Base-by-base conservation (phyloP, 768 basidiomycete species). In the Nidularia pulvinata region DNA sequence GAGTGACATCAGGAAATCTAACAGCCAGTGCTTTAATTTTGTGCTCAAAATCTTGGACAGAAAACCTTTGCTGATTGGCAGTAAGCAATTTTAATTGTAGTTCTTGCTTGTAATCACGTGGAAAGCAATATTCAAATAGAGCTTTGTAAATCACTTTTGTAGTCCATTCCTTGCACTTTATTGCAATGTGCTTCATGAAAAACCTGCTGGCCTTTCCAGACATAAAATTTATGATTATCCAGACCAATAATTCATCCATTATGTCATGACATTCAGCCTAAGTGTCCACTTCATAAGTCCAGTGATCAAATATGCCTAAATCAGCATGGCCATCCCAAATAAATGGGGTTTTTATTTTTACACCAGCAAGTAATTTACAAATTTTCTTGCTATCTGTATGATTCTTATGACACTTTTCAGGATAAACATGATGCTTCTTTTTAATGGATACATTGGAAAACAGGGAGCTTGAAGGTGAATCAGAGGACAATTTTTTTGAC, bases 61-160 rank as follows among this genome's bases (percentile, higher is more conserved):
- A 9, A 49, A 39, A 11, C n/a, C 33, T 10, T 35, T 25, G 22
- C 19, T 49, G 46, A 39, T 49, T 7, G 53, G 48, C 36, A 19
- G 19, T 19, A 19, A 19, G 19, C 19, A 19, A 19, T 19, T 19
- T 19, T 19, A 19, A 19, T 19, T 19, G 19, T 19, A 19, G 19
- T 19, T 19, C 19, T 19, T 55, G 52, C 35, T 42, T 49, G 42
- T 47, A 59, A 25, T 52, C 49, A 14, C 42, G 22, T 5, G 52
- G 57, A 37, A 59, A 59, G 42, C 57, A 59, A 33, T 53, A 59
- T n/a, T 59, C 36, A 32, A 59, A 59, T 4, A 59, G 35, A 1
- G 50, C 50, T 7, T 53, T 46, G 30, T 52, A 53, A 7, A 59
- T 48, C 0, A 33, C 30, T 7, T 50, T 36, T 1, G 46, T 10